Base-by-base conservation (phyloP, 176 grass and related monocot genomes). In the Oryza meridionalis region DNA sequence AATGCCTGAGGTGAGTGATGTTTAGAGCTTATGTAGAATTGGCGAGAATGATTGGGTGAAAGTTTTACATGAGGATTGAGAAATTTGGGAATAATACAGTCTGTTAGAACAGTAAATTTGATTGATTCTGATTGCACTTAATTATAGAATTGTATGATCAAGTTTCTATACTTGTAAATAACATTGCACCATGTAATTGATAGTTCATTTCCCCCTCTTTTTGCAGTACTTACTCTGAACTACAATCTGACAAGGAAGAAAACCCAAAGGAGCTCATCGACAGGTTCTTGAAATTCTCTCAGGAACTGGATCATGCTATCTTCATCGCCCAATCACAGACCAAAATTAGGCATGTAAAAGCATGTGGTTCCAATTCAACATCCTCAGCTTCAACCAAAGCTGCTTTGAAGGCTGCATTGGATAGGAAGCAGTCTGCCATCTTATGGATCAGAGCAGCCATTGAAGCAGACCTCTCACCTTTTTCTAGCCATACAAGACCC, bases 371-470 rank as follows among this genome's bases (percentile, higher is more conserved):
- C 55, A 77, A 61, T 33, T 27, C 85, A 75, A 33, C 82, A 25
- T 76, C 86, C 35, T 76, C 85, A 9, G 16, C 74, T 22, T 79
- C 86, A 13, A 19, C 58, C 14, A 97, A 76, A 84, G 78, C 88
- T 10, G 50, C 62, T 5, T 84, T 32, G 13, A 93, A 93, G 82
- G 72, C 84, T 66, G 91, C 87, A 37, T 22, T 77, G 35, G 89
- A 95, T 69, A 95, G 89, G 81, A 95, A 92, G 59, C 82, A 90
- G 26, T 90, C 77, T 61, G 91, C 91, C 58, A 81, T 91, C 51
- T 83, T 80, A 73, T 98, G 93, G 96, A 88, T 98, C 85, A 92
- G 92, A 84, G 77, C 85, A 40, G 93, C 96, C 42, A 67, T 98
- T 1, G 87, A 93, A 72, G 88, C 93, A 0, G 89, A 95, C 55